These are phyloP conservation scores for Symbiotaphrina buchneri DNA, from an alignment of 495 filamentous ascomycete genomes.

Conservation along the genomic window DNA sequence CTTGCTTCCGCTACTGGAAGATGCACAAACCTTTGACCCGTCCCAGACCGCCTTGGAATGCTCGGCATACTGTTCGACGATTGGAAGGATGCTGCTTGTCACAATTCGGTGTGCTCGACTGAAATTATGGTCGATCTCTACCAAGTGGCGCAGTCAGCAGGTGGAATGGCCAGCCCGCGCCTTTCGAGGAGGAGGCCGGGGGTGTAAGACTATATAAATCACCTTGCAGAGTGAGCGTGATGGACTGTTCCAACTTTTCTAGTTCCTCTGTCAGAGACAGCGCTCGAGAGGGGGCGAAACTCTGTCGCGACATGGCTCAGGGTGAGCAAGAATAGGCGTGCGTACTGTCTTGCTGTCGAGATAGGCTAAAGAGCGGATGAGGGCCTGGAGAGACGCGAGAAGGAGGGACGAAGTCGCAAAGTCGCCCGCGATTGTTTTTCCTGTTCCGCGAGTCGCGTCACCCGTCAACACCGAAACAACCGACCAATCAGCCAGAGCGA, in stretches of 20 bases:
- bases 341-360: too few relatives aligned
- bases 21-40: constrained; percentile 54
- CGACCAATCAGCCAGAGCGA: too few relatives aligned
- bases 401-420: too few relatives aligned
- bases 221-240: constrained; percentile 92
- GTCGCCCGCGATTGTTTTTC: too few relatives aligned
- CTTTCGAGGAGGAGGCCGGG: constrained; percentile 7
- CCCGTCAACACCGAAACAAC: too few relatives aligned
- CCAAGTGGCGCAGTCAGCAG: neutral
- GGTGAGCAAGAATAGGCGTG: too few relatives aligned
- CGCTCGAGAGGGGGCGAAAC: constrained; percentile 31
- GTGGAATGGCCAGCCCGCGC: neutral
- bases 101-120: constrained; percentile 92
- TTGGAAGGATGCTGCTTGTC: constrained; percentile 74
- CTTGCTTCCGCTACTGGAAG: neutral
- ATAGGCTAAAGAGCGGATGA: too few relatives aligned
- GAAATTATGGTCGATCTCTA: constrained; percentile 99
- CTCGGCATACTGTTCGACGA: constrained; percentile 92
- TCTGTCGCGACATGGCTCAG: constrained; percentile 26
- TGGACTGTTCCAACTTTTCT: constrained; percentile 89
- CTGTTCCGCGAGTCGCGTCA: too few relatives aligned
- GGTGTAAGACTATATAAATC: constrained; percentile 2
- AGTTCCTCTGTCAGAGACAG: constrained; percentile 82
- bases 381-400: too few relatives aligned
- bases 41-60: constrained; percentile 92